Percentiles rank a stretch among this genome's conserved stretches.
phyloP scores from a whole-genome alignment of 345 rosid genomes.

The Gynandropsis gynandra region DNA sequence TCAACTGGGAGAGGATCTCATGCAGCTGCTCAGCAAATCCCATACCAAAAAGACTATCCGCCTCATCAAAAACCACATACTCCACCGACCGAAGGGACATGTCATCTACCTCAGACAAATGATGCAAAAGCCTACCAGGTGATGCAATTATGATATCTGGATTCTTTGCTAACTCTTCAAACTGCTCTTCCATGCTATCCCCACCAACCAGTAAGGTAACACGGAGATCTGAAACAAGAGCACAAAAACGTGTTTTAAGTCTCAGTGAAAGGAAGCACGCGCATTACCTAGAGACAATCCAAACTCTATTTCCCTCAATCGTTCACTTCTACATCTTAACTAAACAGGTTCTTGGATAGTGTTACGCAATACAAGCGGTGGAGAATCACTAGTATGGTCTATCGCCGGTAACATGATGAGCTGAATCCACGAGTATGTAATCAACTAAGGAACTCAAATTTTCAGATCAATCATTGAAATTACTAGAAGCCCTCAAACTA shows the following conservation, averaged over 20 bases:
- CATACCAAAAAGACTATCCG: conserved; percentile 85
- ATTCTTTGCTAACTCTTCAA: conserved; percentile 81
- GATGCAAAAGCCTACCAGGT: conserved; percentile 96
- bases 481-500: not conserved
- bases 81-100: conserved; percentile 79
- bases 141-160: conserved; percentile 95
- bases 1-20: conserved; percentile 60
- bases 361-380: not conserved
- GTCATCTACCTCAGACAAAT: conserved; percentile 80
- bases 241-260: conserved; percentile 4
- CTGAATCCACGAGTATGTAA: too few species aligned
- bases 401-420: too few species aligned
- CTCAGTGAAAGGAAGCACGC: not conserved
- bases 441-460: not conserved
- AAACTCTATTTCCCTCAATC: too few species aligned
- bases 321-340: too few species aligned
- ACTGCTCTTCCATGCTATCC: conserved; percentile 88
- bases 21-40: conserved; percentile 92
- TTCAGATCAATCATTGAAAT: not conserved
- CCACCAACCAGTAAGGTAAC: conserved; percentile 89
- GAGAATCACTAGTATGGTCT: too few species aligned
- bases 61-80: conserved; percentile 96
- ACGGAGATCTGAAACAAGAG: conserved; percentile 52
- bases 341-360: too few species aligned
- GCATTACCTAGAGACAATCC: not conserved